Conservation (phyloP, 164 flowering plant genomes). For the Vitis rupestris region DNA sequence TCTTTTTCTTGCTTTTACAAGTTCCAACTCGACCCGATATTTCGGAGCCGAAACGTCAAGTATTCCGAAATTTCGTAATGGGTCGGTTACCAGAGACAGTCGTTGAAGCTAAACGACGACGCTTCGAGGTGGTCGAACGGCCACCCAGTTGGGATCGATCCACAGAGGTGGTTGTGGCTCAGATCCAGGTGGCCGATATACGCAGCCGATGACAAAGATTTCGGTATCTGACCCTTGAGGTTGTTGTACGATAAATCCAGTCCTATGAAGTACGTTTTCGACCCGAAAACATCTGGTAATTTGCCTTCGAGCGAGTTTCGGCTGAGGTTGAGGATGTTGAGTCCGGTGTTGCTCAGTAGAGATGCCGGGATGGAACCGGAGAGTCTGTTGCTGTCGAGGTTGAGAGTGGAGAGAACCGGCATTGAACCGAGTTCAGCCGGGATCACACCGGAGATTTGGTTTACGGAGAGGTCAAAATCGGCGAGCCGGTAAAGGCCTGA, state of each 20-base stretch:
- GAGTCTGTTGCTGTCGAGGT: slow-evolving; percentile 42
- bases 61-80: too few species aligned
- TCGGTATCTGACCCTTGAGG: slow-evolving; percentile 43
- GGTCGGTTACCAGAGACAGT: slow-evolving; percentile 40
- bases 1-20: too few species aligned
- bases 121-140: slow-evolving; percentile 44
- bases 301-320: slow-evolving; percentile 45
- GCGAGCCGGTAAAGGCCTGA: slow-evolving; percentile 42
- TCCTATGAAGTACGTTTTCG: slow-evolving; percentile 44
- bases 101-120: slow-evolving; percentile 40
- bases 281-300: slow-evolving; percentile 55
- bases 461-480: slow-evolving; percentile 50
- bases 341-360: slow-evolving; percentile 35
- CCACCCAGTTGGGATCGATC: slow-evolving; percentile 38
- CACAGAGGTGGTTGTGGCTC: slow-evolving; percentile 54
- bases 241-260: slow-evolving; percentile 54
- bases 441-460: slow-evolving; percentile 45
- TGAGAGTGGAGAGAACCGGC: slow-evolving; percentile 53
- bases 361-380: slow-evolving; percentile 39
- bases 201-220: slow-evolving; percentile 25
- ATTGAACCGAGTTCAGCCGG: slow-evolving; percentile 47
- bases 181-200: slow-evolving; percentile 50
- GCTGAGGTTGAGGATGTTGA: slow-evolving; percentile 54
- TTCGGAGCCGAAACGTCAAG: too few species aligned
- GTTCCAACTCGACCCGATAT: too few species aligned